Base-by-base conservation (phyloP, 345 rosid species). In the Citrus medica region DNA sequence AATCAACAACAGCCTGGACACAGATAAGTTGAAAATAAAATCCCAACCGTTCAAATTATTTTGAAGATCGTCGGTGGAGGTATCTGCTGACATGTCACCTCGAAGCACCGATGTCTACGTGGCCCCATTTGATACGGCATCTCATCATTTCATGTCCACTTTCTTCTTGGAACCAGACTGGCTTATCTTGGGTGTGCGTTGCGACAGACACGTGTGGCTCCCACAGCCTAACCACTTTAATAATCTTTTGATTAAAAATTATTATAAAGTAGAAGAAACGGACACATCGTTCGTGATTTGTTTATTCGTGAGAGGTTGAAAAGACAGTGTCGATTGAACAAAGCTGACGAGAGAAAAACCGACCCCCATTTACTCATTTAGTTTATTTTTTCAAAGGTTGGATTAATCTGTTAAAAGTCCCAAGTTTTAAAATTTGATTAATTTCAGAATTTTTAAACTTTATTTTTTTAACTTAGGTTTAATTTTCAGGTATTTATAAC, bases 171-270 rank as follows among this genome's bases (percentile, higher is more conserved):
- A 48, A 63, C 59, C 81, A 35, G 30, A 19, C 79, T 58, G 55
- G 68, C 81, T 62, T 53, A 28, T 33, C 69, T 64, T 75, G 32
- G 59, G 24, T 28, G 21, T 12, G 42, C 69, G 40, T 10, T 61
- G 71, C 84, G 17, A 37, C 82, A 85, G 84, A 82, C 87, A 79
- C 67, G 6, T 68, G 69, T 65, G 83, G 87, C 68, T 69, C 84
- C 86, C 81, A 73, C 81, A 14, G 7, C 28, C 22, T 65, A 63
- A 51, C 85, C 24, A 67, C 70, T 70, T 14, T 2, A 38, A 42
- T 61, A 79, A 42, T 72, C 28, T n/a, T 56, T 46, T 17, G n/a
- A 51, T 63, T 53, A 27, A 66, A 69, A 16, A 8, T 63, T 32
- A 61, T 32, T 62, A 63, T 21, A 16, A 37, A 16, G 67, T 42